Evolutionary conservation across 345 rosid species (phyloP), one percentile per base, ranked within the genome.

Genomic region (Citrus cavaleriei): DNA sequence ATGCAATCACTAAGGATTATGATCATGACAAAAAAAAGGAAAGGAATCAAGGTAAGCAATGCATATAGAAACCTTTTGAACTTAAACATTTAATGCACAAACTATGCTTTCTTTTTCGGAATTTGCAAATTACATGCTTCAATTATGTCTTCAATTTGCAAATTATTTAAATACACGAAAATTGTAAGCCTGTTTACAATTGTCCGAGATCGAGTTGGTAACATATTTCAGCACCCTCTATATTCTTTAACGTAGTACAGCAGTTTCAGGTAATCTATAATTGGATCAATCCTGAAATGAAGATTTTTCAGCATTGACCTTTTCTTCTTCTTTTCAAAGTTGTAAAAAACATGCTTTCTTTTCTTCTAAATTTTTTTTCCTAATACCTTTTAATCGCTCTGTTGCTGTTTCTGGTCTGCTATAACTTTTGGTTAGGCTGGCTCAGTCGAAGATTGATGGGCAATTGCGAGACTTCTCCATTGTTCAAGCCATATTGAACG

Each of bases 361-460:
- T 9, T 18, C 10, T 72, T 58, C 62, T 40, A 7, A 8, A 38
- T 0, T 2, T 38, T 38, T 38, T 38, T 38, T 38, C 74, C 80
- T 81, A 73, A 65, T 75, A 46, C 51, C 51, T 3, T 46, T 46
- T 46, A 46, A 46, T 46, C 1, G 14, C 82, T 75, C 76, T 21
- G 55, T 86, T 54, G 76, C 70, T 81, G 83, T 80, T 81, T 83
- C 80, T 79, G 86, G 76, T 54, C 82, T 77, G 24, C 64, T 49
- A 16, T 78, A 83, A 75, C 54, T 81, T 18, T 18, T 78, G 85
- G 42, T 85, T 80, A 5, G 90, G 92, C 55, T 83, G 92, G 86
- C 91, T 84, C 74, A 89, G 80, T 81, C 85, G 93, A 40, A 87
- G 91, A 81, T 81, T 84, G 74, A 87, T 70, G 12, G 87, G 89